Conservation (phyloP, 2,329 filamentous ascomycete genomes). For the Fonsecaea erecta region DNA sequence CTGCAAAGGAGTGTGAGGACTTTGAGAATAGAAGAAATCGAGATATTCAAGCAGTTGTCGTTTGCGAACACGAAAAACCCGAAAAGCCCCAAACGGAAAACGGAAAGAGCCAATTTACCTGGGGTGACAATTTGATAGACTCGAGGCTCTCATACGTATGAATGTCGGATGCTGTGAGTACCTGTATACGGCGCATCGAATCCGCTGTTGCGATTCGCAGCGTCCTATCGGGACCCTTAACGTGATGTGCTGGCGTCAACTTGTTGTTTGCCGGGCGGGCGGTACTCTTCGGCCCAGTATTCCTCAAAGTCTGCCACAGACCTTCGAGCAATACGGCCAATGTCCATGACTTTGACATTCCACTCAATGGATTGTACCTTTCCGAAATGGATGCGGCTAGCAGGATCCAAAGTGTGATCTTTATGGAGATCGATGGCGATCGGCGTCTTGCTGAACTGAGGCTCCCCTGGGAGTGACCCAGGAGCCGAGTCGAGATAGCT, state of each 20-base stretch:
- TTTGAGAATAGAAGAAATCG: not conserved
- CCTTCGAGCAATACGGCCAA: constrained; percentile 40
- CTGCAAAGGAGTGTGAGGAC: not conserved
- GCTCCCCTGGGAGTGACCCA: constrained; percentile 1
- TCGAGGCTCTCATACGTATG: not conserved
- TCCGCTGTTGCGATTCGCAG: not conserved
- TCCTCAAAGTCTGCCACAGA: constrained; percentile 5
- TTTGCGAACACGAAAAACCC: not conserved
- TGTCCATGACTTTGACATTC: constrained; percentile 49
- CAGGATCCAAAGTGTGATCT: constrained; percentile 38
- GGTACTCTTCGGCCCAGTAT: constrained; percentile 8
- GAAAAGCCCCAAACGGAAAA: not conserved
- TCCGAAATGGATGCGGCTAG: constrained; percentile 50
- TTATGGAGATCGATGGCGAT: constrained; percentile 42
- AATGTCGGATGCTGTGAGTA: not conserved
- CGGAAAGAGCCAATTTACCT: not conserved
- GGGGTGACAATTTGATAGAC: not conserved
- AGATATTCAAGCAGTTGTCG: not conserved
- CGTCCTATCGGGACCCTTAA: not conserved
- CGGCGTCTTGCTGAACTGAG: constrained; percentile 41
- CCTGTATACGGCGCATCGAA: not conserved
- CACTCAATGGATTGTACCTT: constrained; percentile 51
- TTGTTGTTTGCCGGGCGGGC: not conserved
- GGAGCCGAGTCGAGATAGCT: not conserved
- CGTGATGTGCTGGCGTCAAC: not conserved